These are phyloP conservation scores for Colletotrichum viniferum DNA, from an alignment of 2,329 filamentous ascomycete species.

Conservation along the genomic window DNA sequence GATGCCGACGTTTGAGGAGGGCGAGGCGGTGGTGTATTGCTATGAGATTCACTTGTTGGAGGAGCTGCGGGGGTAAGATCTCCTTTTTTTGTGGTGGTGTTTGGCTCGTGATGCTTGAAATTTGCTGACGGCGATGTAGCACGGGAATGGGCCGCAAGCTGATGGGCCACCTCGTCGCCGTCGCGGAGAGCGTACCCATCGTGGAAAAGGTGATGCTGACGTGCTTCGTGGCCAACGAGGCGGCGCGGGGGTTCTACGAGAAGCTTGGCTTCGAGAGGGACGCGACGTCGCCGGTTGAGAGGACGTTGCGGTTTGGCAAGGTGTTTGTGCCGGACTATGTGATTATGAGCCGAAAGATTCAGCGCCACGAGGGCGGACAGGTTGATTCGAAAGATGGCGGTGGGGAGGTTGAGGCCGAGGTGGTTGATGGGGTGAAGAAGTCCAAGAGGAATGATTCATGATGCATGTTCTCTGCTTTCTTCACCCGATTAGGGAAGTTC, in stretches of 20 bases:
- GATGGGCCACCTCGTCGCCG: constrained; percentile 57
- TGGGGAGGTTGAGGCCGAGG: background rate
- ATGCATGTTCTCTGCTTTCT: background rate
- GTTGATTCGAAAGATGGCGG: background rate
- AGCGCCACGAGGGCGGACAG: background rate
- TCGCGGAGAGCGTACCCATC: constrained; percentile 57
- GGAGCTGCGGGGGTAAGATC: constrained; percentile 56
- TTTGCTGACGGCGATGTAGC: constrained; percentile 35
- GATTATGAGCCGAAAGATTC: constrained; percentile 59
- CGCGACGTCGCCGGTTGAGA: constrained; percentile 57
- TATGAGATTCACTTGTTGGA: constrained; percentile 76
- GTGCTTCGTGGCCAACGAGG: constrained; percentile 67
- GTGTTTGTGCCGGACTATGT: constrained; percentile 61
- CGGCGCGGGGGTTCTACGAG: constrained; percentile 64
- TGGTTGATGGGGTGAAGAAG: background rate
- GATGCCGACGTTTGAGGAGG: constrained; percentile 74
- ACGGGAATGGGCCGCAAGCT: constrained; percentile 67
- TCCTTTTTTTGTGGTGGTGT: background rate
- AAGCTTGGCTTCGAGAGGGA: constrained; percentile 63
- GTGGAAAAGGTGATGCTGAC: constrained; percentile 76
- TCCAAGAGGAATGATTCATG: background rate
- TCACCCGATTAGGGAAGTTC: background rate
- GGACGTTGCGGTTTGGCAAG: constrained; percentile 58
- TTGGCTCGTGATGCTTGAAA: background rate
- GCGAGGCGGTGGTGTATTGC: constrained; percentile 72